These are phyloP conservation scores for Candida golubevii DNA, from an alignment of 805 yeast species.

Conservation along the genomic window DNA sequence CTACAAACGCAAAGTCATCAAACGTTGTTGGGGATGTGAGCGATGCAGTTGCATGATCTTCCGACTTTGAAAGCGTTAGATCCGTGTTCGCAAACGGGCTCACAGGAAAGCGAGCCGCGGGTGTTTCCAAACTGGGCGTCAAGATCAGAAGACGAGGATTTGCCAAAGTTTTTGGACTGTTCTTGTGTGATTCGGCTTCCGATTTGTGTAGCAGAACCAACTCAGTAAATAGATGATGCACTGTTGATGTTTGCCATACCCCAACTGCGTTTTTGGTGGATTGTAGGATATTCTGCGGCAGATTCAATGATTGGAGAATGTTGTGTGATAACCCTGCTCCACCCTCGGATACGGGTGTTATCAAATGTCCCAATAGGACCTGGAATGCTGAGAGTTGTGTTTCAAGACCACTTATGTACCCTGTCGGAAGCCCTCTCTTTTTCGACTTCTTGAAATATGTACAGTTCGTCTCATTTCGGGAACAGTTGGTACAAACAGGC, in stretches of 20 bases:
- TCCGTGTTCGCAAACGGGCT: background rate
- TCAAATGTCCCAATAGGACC: conserved; percentile 10
- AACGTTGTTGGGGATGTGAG: background rate
- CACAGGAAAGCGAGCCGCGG: background rate
- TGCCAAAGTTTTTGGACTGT: background rate
- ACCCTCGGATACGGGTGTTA: background rate
- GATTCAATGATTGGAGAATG: background rate
- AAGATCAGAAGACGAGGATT: background rate
- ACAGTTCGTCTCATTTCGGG: conserved; percentile 13
- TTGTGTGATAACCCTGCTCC: background rate
- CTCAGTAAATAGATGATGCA: background rate
- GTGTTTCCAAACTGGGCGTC: background rate
- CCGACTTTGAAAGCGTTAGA: background rate
- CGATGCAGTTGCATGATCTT: background rate
- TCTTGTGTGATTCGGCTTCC: background rate
- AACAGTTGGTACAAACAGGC: conserved; percentile 21
- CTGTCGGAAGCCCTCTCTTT: conserved; percentile 21
- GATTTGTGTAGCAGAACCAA: background rate
- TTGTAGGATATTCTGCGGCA: background rate
- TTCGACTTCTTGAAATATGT: conserved; percentile 16
- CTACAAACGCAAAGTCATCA: conserved; percentile 3
- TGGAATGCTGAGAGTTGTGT: conserved; percentile 17
- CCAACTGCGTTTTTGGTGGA: background rate
- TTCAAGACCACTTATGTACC: conserved; percentile 21
- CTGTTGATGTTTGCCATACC: background rate